phyloP scores from a whole-genome alignment of 345 rosid genomes.

The Carallia pectinifolia region DNA sequence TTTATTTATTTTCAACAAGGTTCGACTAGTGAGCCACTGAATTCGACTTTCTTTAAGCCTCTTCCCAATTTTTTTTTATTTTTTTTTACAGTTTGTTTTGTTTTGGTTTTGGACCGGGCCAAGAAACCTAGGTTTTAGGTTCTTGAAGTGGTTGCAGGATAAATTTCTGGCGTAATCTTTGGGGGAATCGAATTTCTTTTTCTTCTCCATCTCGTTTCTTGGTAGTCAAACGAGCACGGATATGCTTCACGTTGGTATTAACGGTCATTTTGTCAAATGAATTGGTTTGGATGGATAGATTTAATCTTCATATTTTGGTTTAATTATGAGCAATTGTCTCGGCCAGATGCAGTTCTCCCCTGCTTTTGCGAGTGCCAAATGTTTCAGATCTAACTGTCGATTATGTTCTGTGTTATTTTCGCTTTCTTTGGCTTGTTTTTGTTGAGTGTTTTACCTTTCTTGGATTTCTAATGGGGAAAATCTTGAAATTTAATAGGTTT shows the following conservation, averaged over 20 bases:
- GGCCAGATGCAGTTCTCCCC: not conserved
- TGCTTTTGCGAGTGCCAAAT: not conserved
- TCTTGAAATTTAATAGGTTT: not conserved
- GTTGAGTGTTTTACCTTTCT: not conserved
- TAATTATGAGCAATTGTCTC: not conserved
- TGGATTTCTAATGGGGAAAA: not conserved
- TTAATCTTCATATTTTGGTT: not conserved
- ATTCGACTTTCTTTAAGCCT: conserved; percentile 1
- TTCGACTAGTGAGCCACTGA: conserved; percentile 5
- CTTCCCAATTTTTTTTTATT: not conserved
- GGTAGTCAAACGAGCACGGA: not conserved
- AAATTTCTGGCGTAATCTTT: not conserved
- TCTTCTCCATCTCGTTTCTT: not conserved
- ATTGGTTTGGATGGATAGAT: not conserved
- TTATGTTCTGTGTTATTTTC: too few relatives aligned
- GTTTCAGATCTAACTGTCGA: too few relatives aligned
- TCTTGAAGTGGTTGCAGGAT: conserved; percentile 2
- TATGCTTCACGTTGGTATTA: not conserved
- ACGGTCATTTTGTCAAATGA: not conserved
- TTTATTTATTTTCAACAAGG: not conserved
- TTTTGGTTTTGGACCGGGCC: not conserved
- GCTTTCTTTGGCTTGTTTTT: too few relatives aligned
- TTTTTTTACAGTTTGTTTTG: too few relatives aligned
- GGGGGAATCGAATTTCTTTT: not conserved
- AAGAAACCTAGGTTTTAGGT: conserved; percentile 9